Percentiles rank a stretch among this genome's conserved stretches.
phyloP scores from a whole-genome alignment of 73 alveolate genomes.

The Paramecium sexaurelia region DNA sequence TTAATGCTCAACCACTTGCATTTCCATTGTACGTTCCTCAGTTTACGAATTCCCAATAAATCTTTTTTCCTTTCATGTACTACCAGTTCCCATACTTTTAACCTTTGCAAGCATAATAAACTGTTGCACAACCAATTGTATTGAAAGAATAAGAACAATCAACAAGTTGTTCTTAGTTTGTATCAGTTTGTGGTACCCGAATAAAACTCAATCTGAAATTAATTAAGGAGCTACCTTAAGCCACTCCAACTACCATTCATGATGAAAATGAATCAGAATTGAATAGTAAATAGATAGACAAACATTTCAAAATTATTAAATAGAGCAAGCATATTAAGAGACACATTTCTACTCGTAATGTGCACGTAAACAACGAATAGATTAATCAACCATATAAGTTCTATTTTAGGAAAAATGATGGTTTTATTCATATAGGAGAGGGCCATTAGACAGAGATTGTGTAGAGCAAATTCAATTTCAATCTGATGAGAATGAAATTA shows the following conservation, averaged over 20 bases:
- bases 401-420: neutral
- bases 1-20: neutral
- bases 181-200: neutral
- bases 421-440: neutral
- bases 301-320: neutral
- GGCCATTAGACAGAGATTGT: neutral
- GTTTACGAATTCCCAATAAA: neutral
- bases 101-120: neutral
- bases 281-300: neutral
- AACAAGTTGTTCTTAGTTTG: neutral
- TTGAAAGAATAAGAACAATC: neutral
- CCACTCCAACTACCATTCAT: neutral
- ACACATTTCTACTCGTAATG: conserved; percentile 20
- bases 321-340: neutral
- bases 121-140: neutral
- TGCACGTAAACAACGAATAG: neutral
- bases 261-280: neutral
- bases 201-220: neutral
- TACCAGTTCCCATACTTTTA: neutral
- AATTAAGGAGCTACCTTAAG: neutral
- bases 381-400: neutral
- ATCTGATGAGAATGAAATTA: conserved; percentile 13
- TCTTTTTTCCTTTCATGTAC: neutral
- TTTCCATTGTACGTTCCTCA: neutral
- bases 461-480: neutral